Base-by-base conservation (phyloP, 306 rosid genomes). In the Quercus agrifolia region DNA sequence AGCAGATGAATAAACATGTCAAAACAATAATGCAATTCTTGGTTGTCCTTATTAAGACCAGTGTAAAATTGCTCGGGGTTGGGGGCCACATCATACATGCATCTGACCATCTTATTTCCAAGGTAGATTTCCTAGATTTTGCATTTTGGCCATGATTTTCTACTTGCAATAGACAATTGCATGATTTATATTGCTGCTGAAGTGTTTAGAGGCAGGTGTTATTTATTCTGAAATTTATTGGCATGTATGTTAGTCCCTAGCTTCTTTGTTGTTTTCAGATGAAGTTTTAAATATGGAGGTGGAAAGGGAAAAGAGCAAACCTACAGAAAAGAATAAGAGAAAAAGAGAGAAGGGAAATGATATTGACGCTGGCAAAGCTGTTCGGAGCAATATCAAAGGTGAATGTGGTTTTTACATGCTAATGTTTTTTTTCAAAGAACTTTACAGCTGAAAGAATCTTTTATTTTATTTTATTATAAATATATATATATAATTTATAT, bases 381-480 rank as follows among this genome's bases (percentile, higher is more conserved):
- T 49, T 74, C 18, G 61, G 51, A 19, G 78, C 76, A 77, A 56
- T 8, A 4, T 56, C 74, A 82, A 86, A 78, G 92, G 93, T 89
- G 66, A 31, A 54, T 1, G 56, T 23, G 52, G 58, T 19, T 71
- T 56, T 30, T 28, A 27, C 33, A 55, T 41, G 33, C 35, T 27
- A 56, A 31, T 74, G 20, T 38, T 12, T 51, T 74, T 51, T 19
- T 19, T 9, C 10, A 20, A 38, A 46, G 64, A 51, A 1, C 20
- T 30, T 54, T 77, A 17, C 14, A n/a, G 23, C 76, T 73, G 72
- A 38, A 66, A 35, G 33, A 10, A 57, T 62, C 38, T 72, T 72
- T 31, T 15, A 11, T 73, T 14, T 8, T 41, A 7, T 41, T 41
- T 8, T 41, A 2, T 7, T 35, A 35, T 35, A 35, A 35, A 35